Percentiles rank a stretch among this genome's conserved stretches.
These are phyloP conservation scores for Mrakia frigida DNA, from an alignment of 768 basidiomycete species.

Conservation along the genomic window DNA sequence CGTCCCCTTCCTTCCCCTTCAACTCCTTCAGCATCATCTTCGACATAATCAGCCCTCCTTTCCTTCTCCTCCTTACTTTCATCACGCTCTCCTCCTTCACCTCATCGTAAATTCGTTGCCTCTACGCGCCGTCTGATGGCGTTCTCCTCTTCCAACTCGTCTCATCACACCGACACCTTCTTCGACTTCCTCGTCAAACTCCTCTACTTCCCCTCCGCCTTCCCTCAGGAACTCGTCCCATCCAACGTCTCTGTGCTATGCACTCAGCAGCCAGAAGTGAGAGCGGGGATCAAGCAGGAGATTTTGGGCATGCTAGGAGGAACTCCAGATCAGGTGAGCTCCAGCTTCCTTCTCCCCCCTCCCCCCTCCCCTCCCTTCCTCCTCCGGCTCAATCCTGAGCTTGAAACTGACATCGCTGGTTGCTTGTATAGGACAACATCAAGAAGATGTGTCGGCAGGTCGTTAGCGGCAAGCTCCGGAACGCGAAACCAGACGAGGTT, in stretches of 20 bases:
- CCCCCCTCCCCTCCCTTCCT: not conserved
- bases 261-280: not conserved
- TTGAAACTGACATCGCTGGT: not conserved
- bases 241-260: not conserved
- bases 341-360: not conserved
- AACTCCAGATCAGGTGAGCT: not conserved
- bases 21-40: not conserved
- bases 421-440: not conserved
- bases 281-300: not conserved
- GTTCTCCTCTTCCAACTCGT: not conserved
- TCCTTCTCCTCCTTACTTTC: not conserved
- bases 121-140: not conserved
- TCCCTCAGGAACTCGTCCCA: not conserved
- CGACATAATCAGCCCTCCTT: not conserved
- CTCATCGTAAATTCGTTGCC: not conserved
- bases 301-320: not conserved
- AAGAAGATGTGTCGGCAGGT: not conserved
- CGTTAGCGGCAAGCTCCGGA: not conserved
- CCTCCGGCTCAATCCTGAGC: not conserved
- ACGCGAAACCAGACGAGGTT: not conserved
- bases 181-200: constrained; percentile 5
- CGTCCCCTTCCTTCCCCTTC: not conserved
- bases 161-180: not conserved
- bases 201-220: not conserved
- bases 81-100: not conserved